A percentile compares a stretch with the other conserved stretches of the same genome.
These are phyloP conservation scores for Mycena kentingensis DNA, from an alignment of 768 basidiomycete genomes.

Conservation along the genomic window DNA sequence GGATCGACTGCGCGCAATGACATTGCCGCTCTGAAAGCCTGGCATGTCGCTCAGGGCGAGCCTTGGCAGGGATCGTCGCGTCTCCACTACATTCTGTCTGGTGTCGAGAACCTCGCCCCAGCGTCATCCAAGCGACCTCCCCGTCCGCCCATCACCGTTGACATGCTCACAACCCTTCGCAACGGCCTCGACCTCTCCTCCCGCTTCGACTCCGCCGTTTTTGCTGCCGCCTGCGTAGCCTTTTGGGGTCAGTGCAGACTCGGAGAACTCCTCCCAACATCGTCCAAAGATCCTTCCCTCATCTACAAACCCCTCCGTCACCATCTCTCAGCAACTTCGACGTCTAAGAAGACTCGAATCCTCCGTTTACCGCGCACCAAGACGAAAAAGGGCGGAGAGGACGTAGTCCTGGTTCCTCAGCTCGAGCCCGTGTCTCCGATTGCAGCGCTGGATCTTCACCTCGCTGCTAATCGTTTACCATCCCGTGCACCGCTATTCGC, in stretches of 20 bases:
- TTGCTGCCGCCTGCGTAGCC: constrained; percentile 25
- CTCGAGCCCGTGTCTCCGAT: neutral
- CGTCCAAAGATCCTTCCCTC: constrained; percentile 1
- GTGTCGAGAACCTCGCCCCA: constrained; percentile 28
- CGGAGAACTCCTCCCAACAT: constrained; percentile 31
- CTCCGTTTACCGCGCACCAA: constrained; percentile 18
- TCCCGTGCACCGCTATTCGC: neutral
- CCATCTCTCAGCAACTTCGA: neutral
- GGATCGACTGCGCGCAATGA: neutral
- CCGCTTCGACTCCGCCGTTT: too few relatives aligned
- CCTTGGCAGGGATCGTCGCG: neutral
- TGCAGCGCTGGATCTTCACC: neutral
- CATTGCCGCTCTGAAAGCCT: neutral
- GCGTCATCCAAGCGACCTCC: constrained; percentile 12
- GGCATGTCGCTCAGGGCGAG: neutral
- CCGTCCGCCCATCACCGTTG: constrained; percentile 22
- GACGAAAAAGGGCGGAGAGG: neutral
- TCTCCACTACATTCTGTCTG: constrained; percentile 27
- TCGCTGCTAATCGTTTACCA: neutral
- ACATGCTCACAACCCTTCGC: constrained; percentile 24
- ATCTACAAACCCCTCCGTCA: constrained; percentile 8
- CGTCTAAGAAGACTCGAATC: constrained; percentile 20
- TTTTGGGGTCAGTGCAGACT: constrained; percentile 36
- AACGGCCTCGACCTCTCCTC: constrained; percentile 15
- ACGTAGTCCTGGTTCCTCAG: neutral